Conservation (phyloP, 129 eudicot genomes). For the Arctium lappa region DNA sequence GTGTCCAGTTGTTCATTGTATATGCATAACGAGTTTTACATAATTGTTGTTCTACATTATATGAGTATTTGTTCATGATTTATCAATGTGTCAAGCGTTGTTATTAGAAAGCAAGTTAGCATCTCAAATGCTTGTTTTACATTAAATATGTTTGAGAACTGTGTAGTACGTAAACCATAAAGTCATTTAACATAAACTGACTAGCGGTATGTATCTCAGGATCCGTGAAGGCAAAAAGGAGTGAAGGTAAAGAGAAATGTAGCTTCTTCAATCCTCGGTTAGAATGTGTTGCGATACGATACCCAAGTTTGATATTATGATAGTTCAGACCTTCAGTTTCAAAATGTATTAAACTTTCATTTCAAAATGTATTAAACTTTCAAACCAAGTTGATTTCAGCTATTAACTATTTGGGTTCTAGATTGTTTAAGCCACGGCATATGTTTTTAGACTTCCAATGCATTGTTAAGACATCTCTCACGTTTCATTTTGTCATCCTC, state of each 20-base stretch:
- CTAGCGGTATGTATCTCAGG: neutral
- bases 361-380: neutral
- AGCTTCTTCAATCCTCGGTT: neutral
- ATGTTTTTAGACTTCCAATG: too few species aligned
- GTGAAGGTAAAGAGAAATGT: neutral
- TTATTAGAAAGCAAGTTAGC: neutral
- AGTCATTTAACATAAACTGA: too few species aligned
- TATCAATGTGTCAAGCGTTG: neutral
- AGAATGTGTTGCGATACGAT: neutral
- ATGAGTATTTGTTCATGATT: neutral
- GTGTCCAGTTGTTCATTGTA: neutral
- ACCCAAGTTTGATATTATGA: neutral
- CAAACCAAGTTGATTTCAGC: neutral
- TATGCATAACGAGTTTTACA: neutral
- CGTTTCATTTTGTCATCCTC: neutral
- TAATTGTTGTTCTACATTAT: neutral
- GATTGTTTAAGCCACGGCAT: neutral
- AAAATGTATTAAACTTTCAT: neutral
- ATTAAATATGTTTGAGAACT: neutral
- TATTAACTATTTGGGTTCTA: neutral
- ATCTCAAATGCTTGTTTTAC: neutral
- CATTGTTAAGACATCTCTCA: neutral
- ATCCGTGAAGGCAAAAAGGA: neutral
- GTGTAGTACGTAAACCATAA: too few species aligned
- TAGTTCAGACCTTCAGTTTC: neutral